phyloP scores from a whole-genome alignment of 139 green algal species.

The Chlorella sp. region DNA sequence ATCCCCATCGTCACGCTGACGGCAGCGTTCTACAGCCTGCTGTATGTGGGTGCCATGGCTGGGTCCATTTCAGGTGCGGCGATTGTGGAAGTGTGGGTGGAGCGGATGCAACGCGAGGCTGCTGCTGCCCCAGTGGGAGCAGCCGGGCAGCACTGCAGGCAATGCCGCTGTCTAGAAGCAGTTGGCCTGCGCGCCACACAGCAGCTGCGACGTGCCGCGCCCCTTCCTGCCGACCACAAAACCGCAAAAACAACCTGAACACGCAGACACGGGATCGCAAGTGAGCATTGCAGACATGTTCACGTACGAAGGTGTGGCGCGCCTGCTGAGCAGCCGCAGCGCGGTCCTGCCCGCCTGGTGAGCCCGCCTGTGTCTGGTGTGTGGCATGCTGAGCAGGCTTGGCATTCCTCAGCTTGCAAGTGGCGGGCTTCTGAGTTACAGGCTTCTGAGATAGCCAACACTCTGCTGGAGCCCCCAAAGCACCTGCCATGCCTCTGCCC shows the following conservation, averaged over 20 bases:
- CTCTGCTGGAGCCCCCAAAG: no score
- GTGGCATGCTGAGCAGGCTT: neutral
- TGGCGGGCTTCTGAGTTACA: neutral
- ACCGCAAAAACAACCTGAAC: no score
- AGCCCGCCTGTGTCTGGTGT: no score
- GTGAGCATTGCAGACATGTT: neutral
- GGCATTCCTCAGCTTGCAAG: neutral
- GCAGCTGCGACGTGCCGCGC: neutral
- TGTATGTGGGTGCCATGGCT: neutral
- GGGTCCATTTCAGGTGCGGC: neutral
- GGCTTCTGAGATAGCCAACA: no score
- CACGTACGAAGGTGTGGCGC: neutral
- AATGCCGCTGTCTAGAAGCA: neutral
- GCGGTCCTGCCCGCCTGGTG: slow-evolving; percentile 21
- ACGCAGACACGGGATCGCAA: neutral
- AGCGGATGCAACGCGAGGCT: no score
- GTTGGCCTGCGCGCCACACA: no score
- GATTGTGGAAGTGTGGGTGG: no score
- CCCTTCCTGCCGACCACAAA: no score
- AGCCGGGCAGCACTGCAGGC: no score
- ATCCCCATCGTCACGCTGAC: neutral
- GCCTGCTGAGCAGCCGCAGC: slow-evolving; percentile 4
- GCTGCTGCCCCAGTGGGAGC: neutral
- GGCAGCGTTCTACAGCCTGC: neutral
- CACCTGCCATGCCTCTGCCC: neutral